Percentiles rank a stretch among this genome's conserved stretches.
phyloP scores from a whole-genome alignment of 2,329 filamentous ascomycete genomes.

The Phialemoniopsis sp. region DNA sequence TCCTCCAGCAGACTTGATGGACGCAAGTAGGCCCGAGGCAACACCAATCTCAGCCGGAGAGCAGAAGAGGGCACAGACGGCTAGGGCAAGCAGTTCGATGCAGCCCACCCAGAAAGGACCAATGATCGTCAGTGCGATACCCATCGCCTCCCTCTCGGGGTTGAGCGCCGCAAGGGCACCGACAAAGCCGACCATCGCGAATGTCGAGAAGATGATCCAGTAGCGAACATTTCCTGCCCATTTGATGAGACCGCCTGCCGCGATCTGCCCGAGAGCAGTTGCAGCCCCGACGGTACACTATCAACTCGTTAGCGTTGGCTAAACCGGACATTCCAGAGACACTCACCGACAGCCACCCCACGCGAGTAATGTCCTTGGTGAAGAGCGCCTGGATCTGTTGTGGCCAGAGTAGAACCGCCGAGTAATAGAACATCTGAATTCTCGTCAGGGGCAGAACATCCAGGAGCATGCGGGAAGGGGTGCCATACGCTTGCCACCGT shows the following conservation, averaged over 20 bases:
- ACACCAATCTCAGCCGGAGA: conserved; percentile 30
- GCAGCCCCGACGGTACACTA: conserved; percentile 19
- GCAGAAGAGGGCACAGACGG: conserved; percentile 28
- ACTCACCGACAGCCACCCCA: conserved; percentile 30
- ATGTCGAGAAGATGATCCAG: conserved; percentile 12
- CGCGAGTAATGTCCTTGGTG: conserved; percentile 25
- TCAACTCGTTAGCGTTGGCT: too few relatives aligned
- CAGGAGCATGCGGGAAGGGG: too few relatives aligned
- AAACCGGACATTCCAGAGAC: too few relatives aligned
- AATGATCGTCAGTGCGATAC: conserved; percentile 25
- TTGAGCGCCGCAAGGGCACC: conserved; percentile 18
- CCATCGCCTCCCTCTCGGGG: too few relatives aligned
- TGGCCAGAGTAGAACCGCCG: conserved; percentile 27
- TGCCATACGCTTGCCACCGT: conserved; percentile 25
- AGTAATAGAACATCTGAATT: conserved; percentile 27
- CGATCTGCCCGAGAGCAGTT: conserved; percentile 25
- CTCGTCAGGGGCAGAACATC: too few relatives aligned
- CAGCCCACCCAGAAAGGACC: conserved; percentile 29
- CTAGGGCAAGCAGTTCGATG: conserved; percentile 25
- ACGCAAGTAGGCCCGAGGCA: conserved; percentile 30
- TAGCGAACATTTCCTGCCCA: too few relatives aligned
- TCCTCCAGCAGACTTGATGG: conserved; percentile 29
- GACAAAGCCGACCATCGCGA: conserved; percentile 28
- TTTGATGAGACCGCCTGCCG: conserved; percentile 21
- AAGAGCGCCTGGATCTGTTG: conserved; percentile 27